Percentiles rank a stretch among this genome's conserved stretches.
Evolutionary conservation across 1,139 yeast species (phyloP).

Genomic region (Sugiyamaella xylanicola): DNA sequence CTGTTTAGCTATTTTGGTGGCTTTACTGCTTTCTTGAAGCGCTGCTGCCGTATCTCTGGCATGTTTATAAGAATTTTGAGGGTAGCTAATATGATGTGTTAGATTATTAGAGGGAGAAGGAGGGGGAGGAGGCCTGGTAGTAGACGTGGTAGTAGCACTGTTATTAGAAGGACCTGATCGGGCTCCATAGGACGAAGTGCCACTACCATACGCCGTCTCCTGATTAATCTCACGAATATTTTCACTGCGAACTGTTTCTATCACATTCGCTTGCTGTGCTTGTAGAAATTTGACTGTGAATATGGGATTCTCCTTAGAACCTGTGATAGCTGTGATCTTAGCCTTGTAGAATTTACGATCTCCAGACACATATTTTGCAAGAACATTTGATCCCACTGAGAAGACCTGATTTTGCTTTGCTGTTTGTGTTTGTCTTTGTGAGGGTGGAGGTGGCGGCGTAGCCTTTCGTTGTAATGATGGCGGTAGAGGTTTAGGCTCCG

Average conservation of each 20-base stretch:
- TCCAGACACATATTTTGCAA: conserved; percentile 37
- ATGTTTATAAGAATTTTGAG: neutral
- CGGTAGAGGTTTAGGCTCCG: neutral
- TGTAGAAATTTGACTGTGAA: conserved; percentile 37
- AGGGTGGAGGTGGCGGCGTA: neutral
- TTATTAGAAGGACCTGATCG: neutral
- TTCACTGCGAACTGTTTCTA: conserved; percentile 36
- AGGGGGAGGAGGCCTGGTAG: conserved; percentile 1
- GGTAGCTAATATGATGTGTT: neutral
- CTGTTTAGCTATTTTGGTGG: neutral
- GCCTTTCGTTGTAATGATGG: neutral
- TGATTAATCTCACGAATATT: conserved; percentile 23
- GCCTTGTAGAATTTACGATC: conserved; percentile 38
- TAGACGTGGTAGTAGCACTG: neutral
- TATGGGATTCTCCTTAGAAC: conserved; percentile 34
- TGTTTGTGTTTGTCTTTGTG: neutral
- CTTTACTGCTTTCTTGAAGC: conserved; percentile 1
- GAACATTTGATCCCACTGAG: conserved; percentile 33
- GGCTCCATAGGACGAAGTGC: neutral
- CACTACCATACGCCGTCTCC: conserved; percentile 4
- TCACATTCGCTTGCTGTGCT: conserved; percentile 27
- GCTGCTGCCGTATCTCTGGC: conserved; percentile 6
- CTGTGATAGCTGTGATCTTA: conserved; percentile 38
- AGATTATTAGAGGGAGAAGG: conserved; percentile 5
- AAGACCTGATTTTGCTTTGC: conserved; percentile 10